A percentile compares a stretch with the other conserved stretches of the same genome.
phyloP scores from a whole-genome alignment of 768 basidiomycete species.

The Rhodocollybia butyracea region DNA sequence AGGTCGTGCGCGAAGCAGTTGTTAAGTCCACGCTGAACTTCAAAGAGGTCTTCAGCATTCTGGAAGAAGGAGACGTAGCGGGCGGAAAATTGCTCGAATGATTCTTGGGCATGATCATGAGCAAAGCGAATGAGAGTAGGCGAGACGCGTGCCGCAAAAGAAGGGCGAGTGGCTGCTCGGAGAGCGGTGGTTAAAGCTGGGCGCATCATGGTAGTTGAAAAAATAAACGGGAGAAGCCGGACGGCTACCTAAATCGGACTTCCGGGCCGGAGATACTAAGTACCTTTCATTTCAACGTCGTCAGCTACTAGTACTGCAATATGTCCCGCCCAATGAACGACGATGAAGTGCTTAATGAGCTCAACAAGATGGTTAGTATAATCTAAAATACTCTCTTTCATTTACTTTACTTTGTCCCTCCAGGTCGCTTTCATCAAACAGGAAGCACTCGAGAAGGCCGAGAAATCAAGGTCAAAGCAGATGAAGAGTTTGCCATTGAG shows the following conservation, averaged over 20 bases:
- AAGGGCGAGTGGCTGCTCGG: conserved; percentile 54
- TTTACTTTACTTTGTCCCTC: conserved; percentile 5
- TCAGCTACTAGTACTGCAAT: conserved; percentile 33
- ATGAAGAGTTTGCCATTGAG: conserved; percentile 98
- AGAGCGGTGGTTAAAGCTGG: conserved; percentile 58
- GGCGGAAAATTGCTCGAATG: conserved; percentile 90
- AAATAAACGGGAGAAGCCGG: neutral
- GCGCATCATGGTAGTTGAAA: conserved; percentile 42
- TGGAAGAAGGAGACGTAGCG: conserved; percentile 95
- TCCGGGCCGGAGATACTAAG: neutral
- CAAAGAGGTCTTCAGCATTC: conserved; percentile 92
- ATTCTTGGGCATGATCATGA: conserved; percentile 77
- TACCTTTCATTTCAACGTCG: neutral
- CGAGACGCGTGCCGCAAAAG: conserved; percentile 32
- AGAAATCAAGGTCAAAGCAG: conserved; percentile 95
- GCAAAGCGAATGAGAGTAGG: conserved; percentile 46
- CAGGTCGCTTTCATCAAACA: conserved; percentile 99
- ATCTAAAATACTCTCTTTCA: neutral
- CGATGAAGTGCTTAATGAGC: conserved; percentile 92
- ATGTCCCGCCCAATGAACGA: conserved; percentile 83
- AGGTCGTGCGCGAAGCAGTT: conserved; percentile 99
- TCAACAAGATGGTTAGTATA: conserved; percentile 95
- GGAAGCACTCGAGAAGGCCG: conserved; percentile 97
- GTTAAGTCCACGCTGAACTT: conserved; percentile 98
- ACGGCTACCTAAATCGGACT: neutral